Base-by-base conservation (phyloP, 2,329 filamentous ascomycete species). In the Neofusicoccum sp. region DNA sequence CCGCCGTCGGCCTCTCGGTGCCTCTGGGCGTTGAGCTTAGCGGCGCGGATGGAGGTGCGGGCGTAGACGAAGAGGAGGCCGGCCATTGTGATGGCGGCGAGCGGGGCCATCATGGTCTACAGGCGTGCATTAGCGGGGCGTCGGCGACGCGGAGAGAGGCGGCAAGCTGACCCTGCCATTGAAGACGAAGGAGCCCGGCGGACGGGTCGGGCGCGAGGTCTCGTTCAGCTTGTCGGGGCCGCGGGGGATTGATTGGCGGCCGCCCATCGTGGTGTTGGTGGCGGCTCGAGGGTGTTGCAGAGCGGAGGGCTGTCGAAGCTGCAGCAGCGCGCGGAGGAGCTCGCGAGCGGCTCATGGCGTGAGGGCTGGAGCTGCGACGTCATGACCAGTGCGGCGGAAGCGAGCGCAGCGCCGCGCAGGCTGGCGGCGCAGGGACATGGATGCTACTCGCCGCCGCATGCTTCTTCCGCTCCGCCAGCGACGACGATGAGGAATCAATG, bases 81-180 rank as follows among this genome's bases (percentile, higher is more conserved):
- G 14, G 85, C 86, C 85, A 88, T 87, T 12, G 83, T 84, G 66
- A 87, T 79, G 31, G 85, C 85, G n/a, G 85, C 85, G n/a, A 86
- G 78, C 4, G 86, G 86, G 2, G 85, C 85, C 64, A 84, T 82
- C 41, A 87, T 69, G 4, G 82, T 85, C 81, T 84, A 59, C 12
- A 31, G 16, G 34, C 4, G 12, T 4, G 12, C n/a, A 37, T 62
- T 34, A 56, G 50, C 37, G 37, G 34, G 22, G 37, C 28, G 50
- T 36, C 11, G 14, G 31, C 16, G 31, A n/a, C 39, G 39, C 12
- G 45, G 63, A 2, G 34, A 33, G 16, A 14, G 52, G 43, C 9
- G 8, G 12, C 3, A 14, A 6, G 47, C 62, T 45, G 39, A 61
- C 62, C 43, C 62, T 52, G 29, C 44, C 62, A 54, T 64, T 64